These are phyloP conservation scores for Fomitopsis schrenkii DNA, from an alignment of 1,284 basidiomycete genomes.

Conservation along the genomic window DNA sequence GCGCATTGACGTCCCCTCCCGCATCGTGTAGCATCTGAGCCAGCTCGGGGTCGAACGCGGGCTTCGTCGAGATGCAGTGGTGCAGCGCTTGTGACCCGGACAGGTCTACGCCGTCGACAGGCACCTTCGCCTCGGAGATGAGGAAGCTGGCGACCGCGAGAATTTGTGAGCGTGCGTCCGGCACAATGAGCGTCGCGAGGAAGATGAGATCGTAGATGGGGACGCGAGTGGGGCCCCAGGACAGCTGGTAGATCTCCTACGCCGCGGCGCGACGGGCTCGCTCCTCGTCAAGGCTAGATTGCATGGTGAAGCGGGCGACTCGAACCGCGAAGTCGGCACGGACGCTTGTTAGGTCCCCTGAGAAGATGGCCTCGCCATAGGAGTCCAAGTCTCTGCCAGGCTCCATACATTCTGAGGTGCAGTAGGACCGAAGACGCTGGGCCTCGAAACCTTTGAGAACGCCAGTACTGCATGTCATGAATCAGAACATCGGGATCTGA, in stretches of 20 bases:
- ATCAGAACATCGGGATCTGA: no score
- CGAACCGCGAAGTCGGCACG: constrained; percentile 19
- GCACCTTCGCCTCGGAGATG: constrained; percentile 26
- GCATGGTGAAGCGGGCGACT: not conserved
- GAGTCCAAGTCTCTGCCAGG: constrained; percentile 30
- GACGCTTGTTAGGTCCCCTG: constrained; percentile 11
- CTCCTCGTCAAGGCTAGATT: not conserved
- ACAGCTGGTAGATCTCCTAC: constrained; percentile 23
- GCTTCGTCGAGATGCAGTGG: constrained; percentile 38
- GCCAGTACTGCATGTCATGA: constrained; percentile 15
- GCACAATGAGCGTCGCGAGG: not conserved
- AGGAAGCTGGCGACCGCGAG: not conserved
- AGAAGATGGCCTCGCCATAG: constrained; percentile 16
- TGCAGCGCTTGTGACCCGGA: constrained; percentile 38
- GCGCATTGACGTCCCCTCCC: constrained; percentile 35
- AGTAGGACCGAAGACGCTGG: constrained; percentile 31
- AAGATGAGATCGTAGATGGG: not conserved
- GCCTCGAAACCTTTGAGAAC: constrained; percentile 32
- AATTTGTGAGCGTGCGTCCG: not conserved
- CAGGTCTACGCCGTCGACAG: constrained; percentile 34
- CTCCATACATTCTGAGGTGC: constrained; percentile 29
- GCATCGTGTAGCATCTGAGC: constrained; percentile 38
- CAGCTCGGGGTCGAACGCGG: constrained; percentile 36
- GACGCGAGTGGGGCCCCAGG: constrained; percentile 17
- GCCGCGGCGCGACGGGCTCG: not conserved